These are phyloP conservation scores for Striga asiatica DNA, from an alignment of 257 asterid genomes.

Conservation along the genomic window DNA sequence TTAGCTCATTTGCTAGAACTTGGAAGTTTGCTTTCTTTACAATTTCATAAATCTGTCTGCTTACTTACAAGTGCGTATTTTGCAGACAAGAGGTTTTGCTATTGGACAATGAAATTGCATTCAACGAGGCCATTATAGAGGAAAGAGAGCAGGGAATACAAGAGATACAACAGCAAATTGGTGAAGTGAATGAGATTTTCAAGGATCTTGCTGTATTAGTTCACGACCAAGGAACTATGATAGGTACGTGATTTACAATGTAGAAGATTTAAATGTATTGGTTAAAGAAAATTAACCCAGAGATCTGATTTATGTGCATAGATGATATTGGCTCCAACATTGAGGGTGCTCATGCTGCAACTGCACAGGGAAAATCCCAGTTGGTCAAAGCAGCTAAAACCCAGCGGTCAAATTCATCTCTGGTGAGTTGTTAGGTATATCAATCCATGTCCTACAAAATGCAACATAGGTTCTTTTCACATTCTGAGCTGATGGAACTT, in stretches of 20 bases:
- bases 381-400: conserved; percentile 86
- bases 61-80: conserved; percentile 18
- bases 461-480: not conserved
- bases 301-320: conserved; percentile 14
- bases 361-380: conserved; percentile 77
- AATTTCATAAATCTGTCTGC: not conserved
- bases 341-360: conserved; percentile 82
- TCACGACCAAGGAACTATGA: conserved; percentile 84
- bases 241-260: conserved; percentile 33
- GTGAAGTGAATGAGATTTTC: conserved; percentile 90
- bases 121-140: conserved; percentile 85
- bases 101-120: conserved; percentile 81
- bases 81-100: conserved; percentile 77
- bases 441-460: not conserved
- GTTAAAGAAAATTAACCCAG: conserved; percentile 8
- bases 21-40: not conserved
- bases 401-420: conserved; percentile 75
- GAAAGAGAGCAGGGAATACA: conserved; percentile 92
- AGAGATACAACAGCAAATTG: conserved; percentile 88
- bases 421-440: conserved; percentile 37
- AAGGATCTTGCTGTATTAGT: conserved; percentile 85
- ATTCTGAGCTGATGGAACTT: not conserved
- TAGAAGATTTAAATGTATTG: not conserved
- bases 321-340: conserved; percentile 81
- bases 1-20: not conserved